Base-by-base conservation (phyloP, 2,329 filamentous ascomycete genomes). In the Ophiocordyceps camponoti-leonardi region DNA sequence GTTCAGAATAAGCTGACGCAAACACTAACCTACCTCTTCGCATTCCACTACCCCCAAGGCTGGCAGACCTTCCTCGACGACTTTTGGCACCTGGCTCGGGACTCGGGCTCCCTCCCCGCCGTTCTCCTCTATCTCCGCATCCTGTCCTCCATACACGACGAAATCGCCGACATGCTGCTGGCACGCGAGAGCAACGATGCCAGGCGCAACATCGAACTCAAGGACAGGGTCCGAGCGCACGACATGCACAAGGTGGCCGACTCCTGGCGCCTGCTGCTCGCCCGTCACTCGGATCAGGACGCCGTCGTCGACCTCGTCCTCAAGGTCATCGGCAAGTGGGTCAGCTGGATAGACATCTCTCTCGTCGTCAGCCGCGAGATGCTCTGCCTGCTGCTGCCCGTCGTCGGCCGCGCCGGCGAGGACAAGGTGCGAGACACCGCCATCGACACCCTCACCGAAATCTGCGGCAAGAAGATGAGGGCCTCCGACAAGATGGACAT, bases 1-100 rank as follows among this genome's bases (percentile, higher is more conserved):
- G 81, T 98, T 41, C 90, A 96, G 65, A 98, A 96, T 68, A 98
- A 98, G 66, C 77, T 98, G 53, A 88, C 90, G 42, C 92, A 98
- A 66, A 94, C 88, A 13, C 68, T 98, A 55, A 98, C 92, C 11
- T 92, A 86, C 58, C 79, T 98, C 44, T 98, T 98, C 62, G 83
- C 86, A 33, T 78, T 81, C 13, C 72, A 94, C 46, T 98, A 98
- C 62, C 79, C 79, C 45, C 77, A 82, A 45, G 83, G 83, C 35
- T 98, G 92, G 92, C 76, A 85, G 56, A 77, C 71, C 48, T 96
- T 95, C 63, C 80, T 98, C 59, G 85, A 94, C 56, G 92, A 98
- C 59, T 84, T 96, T 53, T 70, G 92, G 49, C 73, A 74, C 47
- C 65, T 98, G 52, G 86, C 88, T 7, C 75, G 74, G 48, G 65